Percentiles rank a stretch among this genome's conserved stretches.
Evolutionary conservation across 495 filamentous ascomycete species (phyloP).

Genomic region (Penicillium manginii): DNA sequence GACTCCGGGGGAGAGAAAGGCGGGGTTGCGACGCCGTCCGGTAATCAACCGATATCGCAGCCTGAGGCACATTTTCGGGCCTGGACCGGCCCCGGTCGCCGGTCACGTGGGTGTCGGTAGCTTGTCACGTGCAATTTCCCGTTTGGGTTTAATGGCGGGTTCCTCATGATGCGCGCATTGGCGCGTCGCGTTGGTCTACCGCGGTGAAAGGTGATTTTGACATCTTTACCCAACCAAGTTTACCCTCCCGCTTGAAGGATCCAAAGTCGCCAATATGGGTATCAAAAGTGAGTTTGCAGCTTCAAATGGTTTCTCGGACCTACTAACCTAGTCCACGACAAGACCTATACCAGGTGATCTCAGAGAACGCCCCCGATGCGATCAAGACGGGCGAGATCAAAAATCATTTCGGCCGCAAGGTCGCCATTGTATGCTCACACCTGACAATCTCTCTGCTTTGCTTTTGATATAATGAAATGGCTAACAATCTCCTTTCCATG

Average conservation of each 20-base stretch:
- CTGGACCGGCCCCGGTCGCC: constrained; percentile 7
- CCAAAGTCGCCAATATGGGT: constrained; percentile 65
- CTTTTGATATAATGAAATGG: not conserved
- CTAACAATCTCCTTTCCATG: constrained; percentile 19
- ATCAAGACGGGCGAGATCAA: constrained; percentile 97
- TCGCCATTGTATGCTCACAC: constrained; percentile 77
- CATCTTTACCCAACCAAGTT: constrained; percentile 1
- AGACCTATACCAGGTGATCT: constrained; percentile 84
- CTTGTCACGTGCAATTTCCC: constrained; percentile 12
- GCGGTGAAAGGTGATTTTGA: not conserved
- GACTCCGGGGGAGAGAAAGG: constrained; percentile 31
- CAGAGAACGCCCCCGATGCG: constrained; percentile 90
- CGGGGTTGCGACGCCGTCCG: constrained; percentile 28
- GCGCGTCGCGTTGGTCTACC: constrained; percentile 29
- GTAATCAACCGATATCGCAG: constrained; percentile 25
- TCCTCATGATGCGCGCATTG: constrained; percentile 27
- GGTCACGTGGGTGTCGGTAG: constrained; percentile 33
- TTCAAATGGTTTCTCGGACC: not conserved
- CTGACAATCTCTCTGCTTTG: not conserved
- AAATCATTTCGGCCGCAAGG: constrained; percentile 95
- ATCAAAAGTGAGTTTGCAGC: constrained; percentile 67
- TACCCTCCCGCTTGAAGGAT: not conserved
- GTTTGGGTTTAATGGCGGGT: constrained; percentile 32
- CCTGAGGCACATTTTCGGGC: constrained; percentile 23
- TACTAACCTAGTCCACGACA: constrained; percentile 18